Conservation (phyloP, 2,329 filamentous ascomycete species). For the Sporothrix curviconia region DNA sequence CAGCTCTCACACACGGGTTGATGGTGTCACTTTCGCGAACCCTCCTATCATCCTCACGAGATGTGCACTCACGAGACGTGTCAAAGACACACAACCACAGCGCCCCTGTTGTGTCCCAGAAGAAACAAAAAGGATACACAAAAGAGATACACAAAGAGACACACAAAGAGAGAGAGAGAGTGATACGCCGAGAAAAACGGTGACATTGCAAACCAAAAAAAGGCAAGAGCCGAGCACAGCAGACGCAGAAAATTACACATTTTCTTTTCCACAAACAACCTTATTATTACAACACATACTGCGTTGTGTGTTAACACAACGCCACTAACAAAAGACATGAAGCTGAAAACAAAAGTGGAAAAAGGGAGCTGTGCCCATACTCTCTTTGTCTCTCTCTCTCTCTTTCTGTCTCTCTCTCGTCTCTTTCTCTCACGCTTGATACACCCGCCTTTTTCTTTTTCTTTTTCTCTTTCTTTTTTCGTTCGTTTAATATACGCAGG, state of each 20-base stretch:
- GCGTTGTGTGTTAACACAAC: too few relatives aligned
- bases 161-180: neutral
- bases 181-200: neutral
- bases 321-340: too few relatives aligned
- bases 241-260: neutral
- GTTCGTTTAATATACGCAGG: neutral
- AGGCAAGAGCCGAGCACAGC: neutral
- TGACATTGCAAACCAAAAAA: neutral
- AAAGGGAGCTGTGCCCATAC: too few relatives aligned
- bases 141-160: neutral
- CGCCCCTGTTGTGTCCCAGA: neutral
- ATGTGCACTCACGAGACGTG: too few relatives aligned
- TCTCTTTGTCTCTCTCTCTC: neutral
- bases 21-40: neutral
- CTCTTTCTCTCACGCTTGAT: too few relatives aligned
- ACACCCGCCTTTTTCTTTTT: slow-evolving; percentile 12
- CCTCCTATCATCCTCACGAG: too few relatives aligned
- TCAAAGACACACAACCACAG: too few relatives aligned
- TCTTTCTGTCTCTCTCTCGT: neutral
- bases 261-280: neutral
- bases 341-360: too few relatives aligned
- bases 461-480: neutral
- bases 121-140: neutral
- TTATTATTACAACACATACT: too few relatives aligned
- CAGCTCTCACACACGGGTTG: neutral